Evolutionary conservation across 1,284 basidiomycete genomes (phyloP).

Genomic region (Cryptococcus maquisensis): DNA sequence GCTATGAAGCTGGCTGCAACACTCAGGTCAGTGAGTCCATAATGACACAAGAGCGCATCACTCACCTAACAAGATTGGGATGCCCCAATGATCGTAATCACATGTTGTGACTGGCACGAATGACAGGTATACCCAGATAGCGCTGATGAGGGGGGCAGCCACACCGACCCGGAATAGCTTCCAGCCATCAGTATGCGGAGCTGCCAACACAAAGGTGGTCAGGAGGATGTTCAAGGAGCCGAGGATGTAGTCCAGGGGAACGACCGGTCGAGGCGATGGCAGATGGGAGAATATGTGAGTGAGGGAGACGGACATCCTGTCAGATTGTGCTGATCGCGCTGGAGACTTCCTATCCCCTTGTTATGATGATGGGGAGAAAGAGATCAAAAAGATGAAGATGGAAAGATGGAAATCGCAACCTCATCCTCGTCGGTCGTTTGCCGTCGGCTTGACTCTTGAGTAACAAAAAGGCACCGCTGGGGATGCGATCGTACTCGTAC

Average conservation of each 20-base stretch:
- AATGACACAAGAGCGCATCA: not conserved
- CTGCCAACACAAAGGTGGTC: not conserved
- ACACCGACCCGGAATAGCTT: constrained; percentile 25
- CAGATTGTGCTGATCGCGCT: not conserved
- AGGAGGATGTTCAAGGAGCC: constrained; percentile 9
- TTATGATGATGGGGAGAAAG: too few species aligned
- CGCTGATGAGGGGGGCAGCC: constrained; percentile 17
- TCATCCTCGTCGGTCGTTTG: too few species aligned
- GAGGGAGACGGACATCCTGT: not conserved
- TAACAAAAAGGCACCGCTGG: too few species aligned
- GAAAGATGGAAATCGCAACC: too few species aligned
- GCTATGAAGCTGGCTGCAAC: constrained; percentile 10
- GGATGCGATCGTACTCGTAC: too few species aligned
- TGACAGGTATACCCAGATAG: constrained; percentile 15
- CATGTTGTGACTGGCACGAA: constrained; percentile 11
- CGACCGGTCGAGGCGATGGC: not conserved
- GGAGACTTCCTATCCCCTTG: too few species aligned
- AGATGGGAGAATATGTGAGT: not conserved
- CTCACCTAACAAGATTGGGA: constrained; percentile 20
- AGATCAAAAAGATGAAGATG: too few species aligned
- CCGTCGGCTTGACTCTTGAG: too few species aligned
- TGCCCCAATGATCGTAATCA: constrained; percentile 30
- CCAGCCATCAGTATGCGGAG: constrained; percentile 17
- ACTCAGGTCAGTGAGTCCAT: not conserved
- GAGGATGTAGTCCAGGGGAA: constrained; percentile 4